Evolutionary conservation across 2,329 filamentous ascomycete genomes (phyloP), one percentile per base, ranked within the genome.

Genomic region (Fusarium buharicum): DNA sequence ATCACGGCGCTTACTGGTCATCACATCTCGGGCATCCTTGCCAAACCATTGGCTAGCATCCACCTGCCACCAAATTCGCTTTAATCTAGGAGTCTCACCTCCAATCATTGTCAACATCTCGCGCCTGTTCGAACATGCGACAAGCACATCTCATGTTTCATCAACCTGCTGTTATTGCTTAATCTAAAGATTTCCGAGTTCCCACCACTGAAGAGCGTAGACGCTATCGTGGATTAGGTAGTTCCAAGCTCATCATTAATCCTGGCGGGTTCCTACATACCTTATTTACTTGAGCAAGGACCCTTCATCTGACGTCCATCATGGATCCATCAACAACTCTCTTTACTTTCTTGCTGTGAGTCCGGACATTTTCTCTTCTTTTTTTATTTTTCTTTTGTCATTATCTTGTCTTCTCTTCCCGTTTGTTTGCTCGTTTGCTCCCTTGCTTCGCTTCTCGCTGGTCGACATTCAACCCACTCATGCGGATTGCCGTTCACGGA

Each of bases 321-420:
- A 86, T 86, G 84, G 84, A 86, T 75, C 84, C 84, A 49, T 81
- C 81, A 37, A 89, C 87, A 18, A 88, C 88, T 56, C 84, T 90
- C 66, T 83, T 89, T 72, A 89, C 88, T 59, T 90, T 90, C 74
- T 82, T 87, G 76, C 76, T 89, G 86, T 89, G 79, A 85, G 86
- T 86, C 71, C 54, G 69, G 68, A 54, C 70, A 55, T 55, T 67
- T 61, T 55, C 48, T 56, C 67, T 27, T 50, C 47, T 62, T 65
- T 46, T 50, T 60, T 8, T 33, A 7, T 33, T 14, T 51, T 66
- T 58, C 67, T 58, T 66, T 63, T 65, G 36, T 49, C 24, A 34
- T 45, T 24, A n/a, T n/a, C 22, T 7, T 24, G 6, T 8, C 6
- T 24, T 36, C 24, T 43, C 38, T 17, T 50, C n/a, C 38, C 31